Percentiles rank a stretch among this genome's conserved stretches.
phyloP scores from a whole-genome alignment of 1,284 basidiomycete genomes.

The Tilletiaria anomala region DNA sequence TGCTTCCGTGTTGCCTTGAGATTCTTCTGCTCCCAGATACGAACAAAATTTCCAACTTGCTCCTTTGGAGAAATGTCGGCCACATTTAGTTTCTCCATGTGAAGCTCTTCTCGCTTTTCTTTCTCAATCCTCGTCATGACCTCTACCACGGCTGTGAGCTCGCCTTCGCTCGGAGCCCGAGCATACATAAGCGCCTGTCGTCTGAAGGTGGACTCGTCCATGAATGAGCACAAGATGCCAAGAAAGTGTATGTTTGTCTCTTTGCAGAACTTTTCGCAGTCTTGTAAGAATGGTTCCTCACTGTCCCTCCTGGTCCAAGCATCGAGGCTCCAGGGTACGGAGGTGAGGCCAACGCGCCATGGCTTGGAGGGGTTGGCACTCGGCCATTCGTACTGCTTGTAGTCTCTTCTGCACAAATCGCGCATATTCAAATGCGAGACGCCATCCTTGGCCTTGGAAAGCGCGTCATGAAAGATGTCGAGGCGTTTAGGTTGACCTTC shows the following conservation, averaged over 20 bases:
- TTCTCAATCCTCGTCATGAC: too few relatives aligned
- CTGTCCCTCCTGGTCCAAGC: background rate
- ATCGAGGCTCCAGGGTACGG: background rate
- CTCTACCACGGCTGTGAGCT: too few relatives aligned
- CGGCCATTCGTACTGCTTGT: background rate
- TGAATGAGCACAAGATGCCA: background rate
- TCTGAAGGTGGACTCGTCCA: background rate
- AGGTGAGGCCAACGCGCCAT: background rate
- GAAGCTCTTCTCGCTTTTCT: too few relatives aligned
- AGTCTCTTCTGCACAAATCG: background rate
- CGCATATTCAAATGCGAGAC: background rate
- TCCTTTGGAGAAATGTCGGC: too few relatives aligned
- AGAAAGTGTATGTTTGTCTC: background rate
- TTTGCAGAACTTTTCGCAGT: background rate
- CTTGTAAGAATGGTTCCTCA: background rate
- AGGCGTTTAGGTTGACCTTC: too few relatives aligned
- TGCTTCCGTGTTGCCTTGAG: background rate
- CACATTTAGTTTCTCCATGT: too few relatives aligned
- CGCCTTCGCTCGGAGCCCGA: too few relatives aligned
- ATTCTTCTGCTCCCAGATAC: background rate
- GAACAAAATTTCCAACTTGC: too few relatives aligned
- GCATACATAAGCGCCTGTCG: background rate
- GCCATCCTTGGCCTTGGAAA: background rate
- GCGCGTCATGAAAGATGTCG: too few relatives aligned
- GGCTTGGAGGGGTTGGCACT: background rate